Conservation (phyloP, 1,284 basidiomycete species). For the Pascua guehoae region DNA sequence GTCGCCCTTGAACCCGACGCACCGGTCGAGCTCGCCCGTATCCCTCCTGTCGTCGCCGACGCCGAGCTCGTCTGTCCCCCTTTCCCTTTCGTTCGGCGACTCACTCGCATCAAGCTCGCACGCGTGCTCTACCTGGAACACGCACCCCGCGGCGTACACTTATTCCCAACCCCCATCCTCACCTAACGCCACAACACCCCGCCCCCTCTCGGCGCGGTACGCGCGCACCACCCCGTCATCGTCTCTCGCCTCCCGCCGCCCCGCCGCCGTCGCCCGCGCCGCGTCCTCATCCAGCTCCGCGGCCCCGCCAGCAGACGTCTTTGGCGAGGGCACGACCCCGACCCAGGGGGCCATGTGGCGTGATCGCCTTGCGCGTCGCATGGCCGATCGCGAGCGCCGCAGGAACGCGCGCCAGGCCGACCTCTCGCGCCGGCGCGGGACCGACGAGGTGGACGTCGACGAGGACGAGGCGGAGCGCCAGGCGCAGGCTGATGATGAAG, state of each 20-base stretch:
- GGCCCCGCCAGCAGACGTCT: conserved; percentile 21
- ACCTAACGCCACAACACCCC: not conserved
- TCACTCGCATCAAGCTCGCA: too few species aligned
- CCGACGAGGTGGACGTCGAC: conserved; percentile 7
- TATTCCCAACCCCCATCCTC: too few species aligned
- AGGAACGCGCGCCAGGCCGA: conserved; percentile 23
- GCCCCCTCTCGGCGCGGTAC: conserved; percentile 18
- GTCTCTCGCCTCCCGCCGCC: conserved; percentile 3
- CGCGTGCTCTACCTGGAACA: too few species aligned
- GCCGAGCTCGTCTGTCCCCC: conserved; percentile 5
- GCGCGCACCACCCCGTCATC: conserved; percentile 6
- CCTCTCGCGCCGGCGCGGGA: conserved; percentile 27
- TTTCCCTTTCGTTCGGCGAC: conserved; percentile 2
- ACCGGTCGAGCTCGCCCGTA: conserved; percentile 22
- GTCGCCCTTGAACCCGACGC: conserved; percentile 40
- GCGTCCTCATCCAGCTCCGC: not conserved
- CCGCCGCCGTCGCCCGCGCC: conserved; percentile 3
- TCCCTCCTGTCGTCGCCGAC: conserved; percentile 24
- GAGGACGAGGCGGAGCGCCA: conserved; percentile 35
- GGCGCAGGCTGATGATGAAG: conserved; percentile 43
- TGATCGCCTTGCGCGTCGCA: conserved; percentile 31
- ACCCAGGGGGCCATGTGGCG: conserved; percentile 39
- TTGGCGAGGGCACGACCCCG: conserved; percentile 35
- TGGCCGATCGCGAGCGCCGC: conserved; percentile 33
- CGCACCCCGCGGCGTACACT: too few species aligned